phyloP scores from a whole-genome alignment of 202 grass and related monocot genomes.

The Musa balbisiana region DNA sequence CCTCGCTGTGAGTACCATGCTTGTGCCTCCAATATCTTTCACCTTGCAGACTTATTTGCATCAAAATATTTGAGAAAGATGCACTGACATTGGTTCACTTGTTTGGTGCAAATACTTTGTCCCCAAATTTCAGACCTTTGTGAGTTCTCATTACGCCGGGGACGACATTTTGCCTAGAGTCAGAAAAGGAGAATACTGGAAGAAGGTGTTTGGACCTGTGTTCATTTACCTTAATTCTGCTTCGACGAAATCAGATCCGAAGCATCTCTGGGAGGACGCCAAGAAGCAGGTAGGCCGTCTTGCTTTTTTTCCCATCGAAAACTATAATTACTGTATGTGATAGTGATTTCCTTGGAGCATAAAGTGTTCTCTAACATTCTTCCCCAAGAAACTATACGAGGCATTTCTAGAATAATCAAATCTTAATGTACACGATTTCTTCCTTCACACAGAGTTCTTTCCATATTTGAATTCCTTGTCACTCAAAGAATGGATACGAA shows the following conservation, averaged over 20 bases:
- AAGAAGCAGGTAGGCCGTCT: constrained; percentile 31
- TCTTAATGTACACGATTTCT: too few relatives aligned
- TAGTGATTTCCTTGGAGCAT: too few relatives aligned
- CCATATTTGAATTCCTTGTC: too few relatives aligned
- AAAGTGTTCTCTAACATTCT: too few relatives aligned
- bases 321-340: too few relatives aligned
- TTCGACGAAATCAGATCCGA: constrained; percentile 1
- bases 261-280: constrained; percentile 48
- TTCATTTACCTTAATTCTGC: constrained; percentile 70
- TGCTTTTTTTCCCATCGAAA: background rate
- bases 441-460: too few relatives aligned
- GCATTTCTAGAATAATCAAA: too few relatives aligned
- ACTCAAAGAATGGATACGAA: too few relatives aligned
- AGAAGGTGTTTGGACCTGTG: constrained; percentile 59
- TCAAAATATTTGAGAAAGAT: background rate
- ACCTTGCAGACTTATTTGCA: background rate
- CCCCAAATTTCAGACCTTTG: constrained; percentile 43
- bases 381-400: too few relatives aligned
- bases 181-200: constrained; percentile 51
- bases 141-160: constrained; percentile 47
- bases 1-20: constrained; percentile 1
- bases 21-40: background rate
- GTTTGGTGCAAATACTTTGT: background rate
- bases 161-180: constrained; percentile 32
- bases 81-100: background rate